Evolutionary conservation across 116 monocot genomes (phyloP).

Genomic region (Cymodocea nodosa): DNA sequence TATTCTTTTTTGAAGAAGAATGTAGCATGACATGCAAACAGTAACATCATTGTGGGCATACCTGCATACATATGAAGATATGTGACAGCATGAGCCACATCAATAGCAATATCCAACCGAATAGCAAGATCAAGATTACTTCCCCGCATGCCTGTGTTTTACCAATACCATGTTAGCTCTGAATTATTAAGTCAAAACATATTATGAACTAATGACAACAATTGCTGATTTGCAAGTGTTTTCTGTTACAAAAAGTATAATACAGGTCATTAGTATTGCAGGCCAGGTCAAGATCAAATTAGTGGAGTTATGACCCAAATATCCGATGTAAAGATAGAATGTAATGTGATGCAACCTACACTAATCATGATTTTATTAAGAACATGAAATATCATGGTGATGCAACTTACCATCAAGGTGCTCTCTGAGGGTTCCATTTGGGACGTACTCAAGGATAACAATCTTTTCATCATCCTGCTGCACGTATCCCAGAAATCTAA

Average conservation of each 20-base stretch:
- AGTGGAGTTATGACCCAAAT: no score
- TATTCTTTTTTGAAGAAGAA: no score
- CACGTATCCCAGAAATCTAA: constrained; percentile 51
- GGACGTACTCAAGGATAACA: constrained; percentile 53
- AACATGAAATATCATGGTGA: no score
- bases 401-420: constrained; percentile 53
- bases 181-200: background rate
- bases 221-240: no score
- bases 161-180: background rate
- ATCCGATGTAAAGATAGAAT: no score
- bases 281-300: no score
- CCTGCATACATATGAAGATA: constrained; percentile 89
- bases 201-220: no score
- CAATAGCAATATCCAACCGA: constrained; percentile 62
- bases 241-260: no score
- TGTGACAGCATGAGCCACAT: constrained; percentile 74
- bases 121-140: constrained; percentile 36
- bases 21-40: background rate
- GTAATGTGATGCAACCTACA: no score
- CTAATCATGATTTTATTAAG: no score
- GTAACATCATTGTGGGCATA: constrained; percentile 5
- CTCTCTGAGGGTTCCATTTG: constrained; percentile 75
- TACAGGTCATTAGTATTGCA: no score
- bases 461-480: constrained; percentile 54
- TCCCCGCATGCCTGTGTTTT: constrained; percentile 30